Evolutionary conservation across 2,329 filamentous ascomycete species (phyloP).

Genomic region (Fusarium sp.): DNA sequence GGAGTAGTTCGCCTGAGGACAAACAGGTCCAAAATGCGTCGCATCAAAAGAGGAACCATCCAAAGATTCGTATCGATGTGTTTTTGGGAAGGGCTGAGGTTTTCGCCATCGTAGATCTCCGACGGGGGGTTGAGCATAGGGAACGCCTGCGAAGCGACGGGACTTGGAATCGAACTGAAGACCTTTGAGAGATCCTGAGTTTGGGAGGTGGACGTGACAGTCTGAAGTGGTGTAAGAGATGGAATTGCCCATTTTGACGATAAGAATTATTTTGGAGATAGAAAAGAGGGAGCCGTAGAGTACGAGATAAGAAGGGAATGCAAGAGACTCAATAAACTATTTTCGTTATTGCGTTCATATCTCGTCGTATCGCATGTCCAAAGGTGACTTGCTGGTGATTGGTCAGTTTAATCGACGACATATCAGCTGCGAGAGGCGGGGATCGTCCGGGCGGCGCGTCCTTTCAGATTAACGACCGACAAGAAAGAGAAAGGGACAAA

Average conservation of each 20-base stretch:
- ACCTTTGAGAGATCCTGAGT: conserved; percentile 39
- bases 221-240: conserved; percentile 12
- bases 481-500: background rate
- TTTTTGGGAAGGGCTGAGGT: background rate
- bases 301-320: background rate
- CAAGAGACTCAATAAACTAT: background rate
- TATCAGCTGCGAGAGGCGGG: background rate
- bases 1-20: conserved; percentile 8
- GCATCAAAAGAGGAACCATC: background rate
- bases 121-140: conserved; percentile 52
- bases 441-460: background rate
- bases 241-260: background rate
- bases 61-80: background rate
- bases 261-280: background rate
- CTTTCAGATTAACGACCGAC: background rate
- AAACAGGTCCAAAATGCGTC: background rate
- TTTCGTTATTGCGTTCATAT: background rate
- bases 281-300: background rate
- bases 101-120: background rate
- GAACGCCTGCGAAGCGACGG: conserved; percentile 48
- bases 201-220: background rate
- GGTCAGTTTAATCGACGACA: conserved; percentile 6
- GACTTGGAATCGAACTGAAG: conserved; percentile 48
- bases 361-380: background rate
- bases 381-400: background rate